Base-by-base conservation (phyloP, 2,329 filamentous ascomycete genomes). In the Colletotrichum sp. region DNA sequence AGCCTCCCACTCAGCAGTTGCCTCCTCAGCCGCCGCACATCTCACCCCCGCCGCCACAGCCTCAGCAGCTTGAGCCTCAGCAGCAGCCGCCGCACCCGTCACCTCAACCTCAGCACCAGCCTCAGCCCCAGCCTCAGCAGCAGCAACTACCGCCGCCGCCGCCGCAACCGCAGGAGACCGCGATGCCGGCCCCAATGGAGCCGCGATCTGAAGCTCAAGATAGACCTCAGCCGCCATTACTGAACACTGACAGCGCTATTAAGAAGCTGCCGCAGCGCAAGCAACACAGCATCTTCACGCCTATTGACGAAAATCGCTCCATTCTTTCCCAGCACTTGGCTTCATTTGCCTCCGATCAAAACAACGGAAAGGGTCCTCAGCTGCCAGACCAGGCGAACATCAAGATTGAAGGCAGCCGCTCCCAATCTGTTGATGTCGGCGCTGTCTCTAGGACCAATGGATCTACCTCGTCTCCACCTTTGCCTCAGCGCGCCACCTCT, bases 211-310 rank as follows among this genome's bases (percentile, higher is more conserved):
- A 92, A n/a, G 86, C 87, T 12, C 85, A 87, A 26, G 87, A 89
- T 18, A 84, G 87, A 43, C 84, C 86, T 5, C 85, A 87, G 75
- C 85, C 87, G 39, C 89, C 86, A 10, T 80, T 89, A 59, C 81
- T 90, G 68, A 90, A 90, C 79, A 91, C 87, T 7, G 87, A 87
- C 65, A 84, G 85, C 43, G 86, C 86, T 21, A 89, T 92, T 77
- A 91, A 91, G 83, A 92, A 91, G 79, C 87, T 94, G 78, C 93
- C 94, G 3, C 94, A 93, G 80, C 93, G 94, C 39, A 96, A 96
- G 83, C 93, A 94, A 26, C 94, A 96, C 82, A 98, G 96, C 83
- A 99, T 99, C 75, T 99, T 99, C 82, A 99, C 97, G 0, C 97
- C 97, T 0, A 98, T 99, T 77, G 97, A 99, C 80, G 96, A 98